A percentile compares a stretch with the other conserved stretches of the same genome.
These are phyloP conservation scores for Fusarium sp. DNA, from an alignment of 2,329 filamentous ascomycete species.

Conservation along the genomic window DNA sequence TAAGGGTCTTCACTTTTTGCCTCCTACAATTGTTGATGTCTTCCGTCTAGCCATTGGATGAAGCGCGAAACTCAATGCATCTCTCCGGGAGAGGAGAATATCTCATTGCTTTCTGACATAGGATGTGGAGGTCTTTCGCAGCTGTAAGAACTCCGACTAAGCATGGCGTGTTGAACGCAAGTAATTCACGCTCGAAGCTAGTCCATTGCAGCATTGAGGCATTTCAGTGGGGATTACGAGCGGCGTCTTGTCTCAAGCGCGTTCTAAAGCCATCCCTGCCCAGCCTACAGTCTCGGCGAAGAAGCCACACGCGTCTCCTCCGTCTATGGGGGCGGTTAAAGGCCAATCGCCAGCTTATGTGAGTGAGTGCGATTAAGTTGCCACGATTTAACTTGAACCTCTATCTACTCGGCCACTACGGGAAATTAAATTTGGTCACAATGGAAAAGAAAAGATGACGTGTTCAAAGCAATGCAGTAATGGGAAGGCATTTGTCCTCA, in stretches of 20 bases:
- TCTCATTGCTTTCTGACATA: neutral
- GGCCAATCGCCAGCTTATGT: neutral
- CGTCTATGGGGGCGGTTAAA: neutral
- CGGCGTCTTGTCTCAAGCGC: neutral
- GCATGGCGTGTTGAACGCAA: neutral
- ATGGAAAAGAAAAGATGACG: neutral
- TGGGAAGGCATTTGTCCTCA: neutral
- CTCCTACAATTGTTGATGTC: neutral
- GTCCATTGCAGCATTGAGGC: neutral
- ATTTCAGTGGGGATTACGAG: neutral
- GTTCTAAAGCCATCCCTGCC: neutral
- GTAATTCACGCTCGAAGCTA: neutral
- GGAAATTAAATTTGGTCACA: neutral
- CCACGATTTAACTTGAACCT: neutral
- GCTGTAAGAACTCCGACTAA: neutral
- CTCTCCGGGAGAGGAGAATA: neutral
- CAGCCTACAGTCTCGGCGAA: neutral
- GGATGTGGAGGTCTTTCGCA: neutral
- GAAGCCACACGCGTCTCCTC: neutral
- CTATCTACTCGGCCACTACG: neutral
- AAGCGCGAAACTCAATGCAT: neutral
- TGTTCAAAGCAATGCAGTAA: neutral
- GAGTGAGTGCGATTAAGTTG: neutral
- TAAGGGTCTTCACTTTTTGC: neutral
- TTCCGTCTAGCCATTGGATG: neutral